Conservation (phyloP, 306 rosid species). For the Ziziphus jujuba region DNA sequence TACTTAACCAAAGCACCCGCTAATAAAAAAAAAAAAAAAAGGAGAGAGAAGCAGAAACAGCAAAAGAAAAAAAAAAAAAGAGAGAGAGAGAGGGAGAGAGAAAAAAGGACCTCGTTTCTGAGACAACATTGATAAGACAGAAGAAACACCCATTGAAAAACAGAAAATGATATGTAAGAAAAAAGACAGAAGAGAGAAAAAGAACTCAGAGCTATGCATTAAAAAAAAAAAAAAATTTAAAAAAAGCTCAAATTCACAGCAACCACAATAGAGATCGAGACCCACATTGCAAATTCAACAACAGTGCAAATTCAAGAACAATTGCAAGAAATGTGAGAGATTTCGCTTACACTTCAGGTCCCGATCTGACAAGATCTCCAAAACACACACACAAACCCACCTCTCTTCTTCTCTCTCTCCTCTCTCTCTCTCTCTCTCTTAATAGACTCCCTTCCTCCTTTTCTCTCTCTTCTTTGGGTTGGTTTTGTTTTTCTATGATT, state of each 20-base stretch:
- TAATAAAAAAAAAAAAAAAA: background rate
- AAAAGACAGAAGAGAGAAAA: slow-evolving; percentile 7
- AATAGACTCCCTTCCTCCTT: slow-evolving; percentile 7
- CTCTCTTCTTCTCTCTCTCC: slow-evolving; percentile 16
- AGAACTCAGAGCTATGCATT: slow-evolving; percentile 23
- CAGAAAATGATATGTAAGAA: slow-evolving; percentile 4
- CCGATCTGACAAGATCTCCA: slow-evolving; percentile 74
- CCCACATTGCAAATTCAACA: slow-evolving; percentile 36
- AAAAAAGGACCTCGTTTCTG: background rate
- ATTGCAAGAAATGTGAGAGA: slow-evolving; percentile 24
- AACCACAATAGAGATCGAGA: slow-evolving; percentile 33
- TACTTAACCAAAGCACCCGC: background rate
- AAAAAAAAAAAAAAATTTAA: slow-evolving; percentile 9
- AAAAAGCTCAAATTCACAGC: slow-evolving; percentile 15
- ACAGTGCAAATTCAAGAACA: slow-evolving; percentile 34
- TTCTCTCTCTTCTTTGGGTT: slow-evolving; percentile 19
- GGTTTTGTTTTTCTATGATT: slow-evolving; percentile 21
- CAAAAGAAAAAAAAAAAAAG: background rate
- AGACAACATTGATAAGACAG: background rate
- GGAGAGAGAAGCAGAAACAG: too few species aligned
- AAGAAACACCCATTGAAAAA: slow-evolving; percentile 5
- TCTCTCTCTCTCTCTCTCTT: background rate
- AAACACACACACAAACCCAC: slow-evolving; percentile 12
- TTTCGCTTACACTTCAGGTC: slow-evolving; percentile 30
- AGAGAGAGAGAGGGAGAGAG: background rate